Conservation (phyloP, 176 grass and related monocot genomes). For the Dendrocalamus sinicus region DNA sequence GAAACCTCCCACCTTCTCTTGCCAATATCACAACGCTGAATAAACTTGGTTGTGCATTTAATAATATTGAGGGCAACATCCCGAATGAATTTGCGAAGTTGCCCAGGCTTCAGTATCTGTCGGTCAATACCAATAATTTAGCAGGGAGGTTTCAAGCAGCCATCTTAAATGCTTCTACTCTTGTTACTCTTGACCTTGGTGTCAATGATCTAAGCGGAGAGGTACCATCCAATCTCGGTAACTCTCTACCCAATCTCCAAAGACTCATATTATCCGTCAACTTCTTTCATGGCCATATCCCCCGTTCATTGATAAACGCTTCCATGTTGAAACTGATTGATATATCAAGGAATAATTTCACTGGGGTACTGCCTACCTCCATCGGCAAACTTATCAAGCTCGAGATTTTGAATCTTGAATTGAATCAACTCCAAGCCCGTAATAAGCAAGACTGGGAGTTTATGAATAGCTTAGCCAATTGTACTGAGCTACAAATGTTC, state of each 20-base stretch:
- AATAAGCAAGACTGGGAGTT: not conserved
- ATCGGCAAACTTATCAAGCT: not conserved
- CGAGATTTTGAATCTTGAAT: not conserved
- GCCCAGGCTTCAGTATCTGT: rapidly evolving
- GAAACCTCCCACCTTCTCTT: not conserved
- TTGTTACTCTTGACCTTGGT: not conserved
- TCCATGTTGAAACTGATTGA: not conserved
- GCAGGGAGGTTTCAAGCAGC: not conserved
- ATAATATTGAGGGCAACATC: not conserved
- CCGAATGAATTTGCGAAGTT: constrained; percentile 9
- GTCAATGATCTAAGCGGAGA: not conserved
- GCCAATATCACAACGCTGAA: not conserved
- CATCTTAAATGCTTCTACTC: constrained; percentile 14
- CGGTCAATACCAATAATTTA: too few species aligned
- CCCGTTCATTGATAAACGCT: not conserved
- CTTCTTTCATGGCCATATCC: not conserved
- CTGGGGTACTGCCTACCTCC: not conserved
- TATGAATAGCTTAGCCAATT: not conserved
- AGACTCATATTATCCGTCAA: rapidly evolving
- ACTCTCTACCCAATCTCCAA: not conserved
- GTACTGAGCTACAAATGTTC: too few species aligned
- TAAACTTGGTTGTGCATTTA: rapidly evolving
- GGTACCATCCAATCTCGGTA: not conserved
- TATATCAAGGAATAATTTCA: not conserved
- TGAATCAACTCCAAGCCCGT: not conserved